A percentile compares a stretch with the other conserved stretches of the same genome.
Conservation (phyloP, 1,284 basidiomycete species). For the Phellinidium pouzarii region DNA sequence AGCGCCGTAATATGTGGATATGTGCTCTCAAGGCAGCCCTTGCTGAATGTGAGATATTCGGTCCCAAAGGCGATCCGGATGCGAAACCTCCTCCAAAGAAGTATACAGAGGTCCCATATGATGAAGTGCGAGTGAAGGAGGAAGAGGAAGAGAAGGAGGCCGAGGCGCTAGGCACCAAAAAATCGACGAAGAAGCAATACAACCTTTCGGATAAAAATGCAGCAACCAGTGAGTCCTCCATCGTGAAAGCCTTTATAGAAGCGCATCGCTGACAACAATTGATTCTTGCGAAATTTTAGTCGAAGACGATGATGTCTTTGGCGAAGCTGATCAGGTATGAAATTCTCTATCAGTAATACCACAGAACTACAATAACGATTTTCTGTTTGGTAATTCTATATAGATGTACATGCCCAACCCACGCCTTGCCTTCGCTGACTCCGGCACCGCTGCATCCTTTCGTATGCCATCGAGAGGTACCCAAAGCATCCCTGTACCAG, state of each 20-base stretch:
- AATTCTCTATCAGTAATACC: too few species aligned
- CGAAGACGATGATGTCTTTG: conserved; percentile 11
- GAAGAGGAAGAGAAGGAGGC: conserved; percentile 32
- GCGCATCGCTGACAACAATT: too few species aligned
- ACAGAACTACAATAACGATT: neutral
- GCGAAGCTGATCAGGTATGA: conserved; percentile 10
- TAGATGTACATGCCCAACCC: conserved; percentile 8
- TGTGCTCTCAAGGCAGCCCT: conserved; percentile 77
- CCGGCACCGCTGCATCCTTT: neutral
- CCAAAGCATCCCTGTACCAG: neutral
- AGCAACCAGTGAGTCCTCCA: conserved; percentile 12
- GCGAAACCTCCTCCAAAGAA: conserved; percentile 44
- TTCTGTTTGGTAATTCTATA: neutral
- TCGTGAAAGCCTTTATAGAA: too few species aligned
- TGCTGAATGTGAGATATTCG: conserved; percentile 67
- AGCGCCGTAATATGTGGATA: conserved; percentile 88
- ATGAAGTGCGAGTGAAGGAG: conserved; percentile 37
- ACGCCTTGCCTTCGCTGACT: neutral
- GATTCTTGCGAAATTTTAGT: too few species aligned
- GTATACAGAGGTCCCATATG: conserved; percentile 71
- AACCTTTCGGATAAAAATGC: conserved; percentile 16
- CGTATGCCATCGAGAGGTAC: neutral
- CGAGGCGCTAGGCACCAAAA: conserved; percentile 14
- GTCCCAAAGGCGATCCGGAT: conserved; percentile 64
- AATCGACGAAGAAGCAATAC: conserved; percentile 18